These are phyloP conservation scores for Hordeum vulgare DNA, from an alignment of 176 grass and related monocot species.

Conservation along the genomic window MorexV3_pseudomolecules_assembly NC_058518.1:496961089-496961588, in stretches of 20 bases:
- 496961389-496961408: background rate
- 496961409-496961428: background rate
- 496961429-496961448: background rate
- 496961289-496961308: background rate
- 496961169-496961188: background rate
- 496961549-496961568: background rate
- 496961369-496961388: no score
- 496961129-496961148: background rate
- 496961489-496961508: background rate
- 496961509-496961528: background rate
- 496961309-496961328: background rate
- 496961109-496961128: constrained; percentile 15
- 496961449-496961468: background rate
- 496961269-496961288: background rate
- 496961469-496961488: background rate
- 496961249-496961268: background rate
- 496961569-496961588: background rate
- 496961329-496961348: no score
- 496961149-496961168: background rate
- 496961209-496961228: constrained; percentile 13
- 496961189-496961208: constrained; percentile 16
- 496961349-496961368: no score
- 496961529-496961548: background rate
- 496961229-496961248: background rate
- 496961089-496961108: background rate